Evolutionary conservation across 2,329 filamentous ascomycete species (phyloP), one percentile per base, ranked within the genome.

Genomic region (Colletotrichum sansevieriae): DNA sequence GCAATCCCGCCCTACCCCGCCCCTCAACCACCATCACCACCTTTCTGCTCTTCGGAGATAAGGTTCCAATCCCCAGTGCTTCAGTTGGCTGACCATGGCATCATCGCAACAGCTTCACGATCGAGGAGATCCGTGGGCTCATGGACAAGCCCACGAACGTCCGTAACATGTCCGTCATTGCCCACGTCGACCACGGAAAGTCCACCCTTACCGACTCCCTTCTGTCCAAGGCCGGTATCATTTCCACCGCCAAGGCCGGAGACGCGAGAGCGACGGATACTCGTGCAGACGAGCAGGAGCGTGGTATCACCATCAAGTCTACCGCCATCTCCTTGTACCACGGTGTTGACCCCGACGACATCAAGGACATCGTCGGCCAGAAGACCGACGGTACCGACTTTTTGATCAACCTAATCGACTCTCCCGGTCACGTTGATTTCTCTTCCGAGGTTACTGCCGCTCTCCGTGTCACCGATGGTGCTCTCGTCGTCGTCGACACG

Each of bases 391-490:
- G 96, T 84, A 92, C 91, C 83, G 94, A 97, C 83, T 99, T 99
- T 92, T 89, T 99, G 88, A 97, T 99, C 91, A 99, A 99, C 92
- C 90, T 99, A 85, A 99, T 99, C 83, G 96, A 99, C 86, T 99
- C 96, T 70, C 96, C 96, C 73, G 96, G 96, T 90, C 96, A 99
- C 95, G 96, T 99, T 87, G 96, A 99, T 87, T 99, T 99, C 92
- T 99, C 96, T 47, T 99, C 96, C 75, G 96, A 99, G 83, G 96
- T 99, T 82, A 99, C 96, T 81, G 96, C 96, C 82, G 96, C 96
- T 82, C 95, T 99, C 80, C 96, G 96, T 94, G 96, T 99, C 86
- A 99, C 96, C 77, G 96, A 99, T 80, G 96, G 96, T 93, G 96
- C 96, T 79, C 93, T 99, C 76, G 96, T 99, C 81, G 96, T 99